These are phyloP conservation scores for Apocynum venetum DNA, from an alignment of 257 asterid genomes.

Conservation along the genomic window DNA sequence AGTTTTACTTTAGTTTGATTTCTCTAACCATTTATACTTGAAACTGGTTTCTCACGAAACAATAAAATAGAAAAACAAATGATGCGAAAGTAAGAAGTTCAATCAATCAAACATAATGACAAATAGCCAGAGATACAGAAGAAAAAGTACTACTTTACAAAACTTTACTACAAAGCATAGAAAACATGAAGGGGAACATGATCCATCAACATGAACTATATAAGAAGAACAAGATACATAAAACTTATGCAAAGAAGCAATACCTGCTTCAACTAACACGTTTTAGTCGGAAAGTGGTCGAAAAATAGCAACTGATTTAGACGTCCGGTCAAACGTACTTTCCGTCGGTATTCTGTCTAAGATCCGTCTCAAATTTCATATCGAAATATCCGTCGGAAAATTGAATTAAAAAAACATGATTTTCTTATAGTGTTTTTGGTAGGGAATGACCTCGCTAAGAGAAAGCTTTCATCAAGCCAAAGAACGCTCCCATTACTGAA, in stretches of 20 bases:
- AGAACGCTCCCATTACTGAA: too few species aligned
- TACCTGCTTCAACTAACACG: slow-evolving; percentile 57
- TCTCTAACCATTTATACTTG: neutral
- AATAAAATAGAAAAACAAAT: neutral
- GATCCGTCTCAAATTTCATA: too few species aligned
- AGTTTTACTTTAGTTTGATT: neutral
- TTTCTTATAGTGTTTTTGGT: neutral
- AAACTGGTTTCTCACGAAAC: neutral
- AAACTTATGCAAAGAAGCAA: slow-evolving; percentile 7
- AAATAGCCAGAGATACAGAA: neutral
- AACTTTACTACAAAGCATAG: neutral
- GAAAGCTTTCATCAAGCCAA: neutral
- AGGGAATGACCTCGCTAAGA: neutral
- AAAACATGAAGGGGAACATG: too few species aligned
- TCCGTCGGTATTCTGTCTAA: too few species aligned
- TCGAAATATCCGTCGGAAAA: too few species aligned
- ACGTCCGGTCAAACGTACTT: too few species aligned
- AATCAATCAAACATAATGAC: neutral
- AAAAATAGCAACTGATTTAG: too few species aligned
- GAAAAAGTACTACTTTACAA: neutral
- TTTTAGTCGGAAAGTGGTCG: too few species aligned
- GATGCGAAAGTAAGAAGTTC: neutral
- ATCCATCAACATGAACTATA: neutral
- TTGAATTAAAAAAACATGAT: too few species aligned
- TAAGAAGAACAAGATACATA: neutral